Percentiles rank a stretch among this genome's conserved stretches.
These are phyloP conservation scores for Diaporthe vaccinii DNA, from an alignment of 2,329 filamentous ascomycete genomes.

Conservation along the genomic window DNA sequence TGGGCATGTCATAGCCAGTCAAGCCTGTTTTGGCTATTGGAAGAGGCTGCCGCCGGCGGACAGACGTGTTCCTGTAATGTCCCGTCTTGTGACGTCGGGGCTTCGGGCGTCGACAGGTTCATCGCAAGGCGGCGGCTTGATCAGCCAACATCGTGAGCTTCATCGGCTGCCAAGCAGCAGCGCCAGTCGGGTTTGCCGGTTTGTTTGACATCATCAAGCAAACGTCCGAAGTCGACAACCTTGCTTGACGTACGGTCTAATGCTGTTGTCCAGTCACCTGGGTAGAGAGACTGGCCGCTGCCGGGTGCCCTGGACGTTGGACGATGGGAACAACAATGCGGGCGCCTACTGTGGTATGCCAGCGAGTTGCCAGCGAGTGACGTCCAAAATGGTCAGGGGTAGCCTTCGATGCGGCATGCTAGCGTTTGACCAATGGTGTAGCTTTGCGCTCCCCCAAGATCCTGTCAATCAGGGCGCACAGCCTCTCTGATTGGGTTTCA, in stretches of 20 bases:
- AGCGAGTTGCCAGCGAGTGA: constrained; percentile 1
- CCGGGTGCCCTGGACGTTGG: constrained; percentile 12
- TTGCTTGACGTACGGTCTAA: constrained; percentile 28
- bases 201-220: constrained; percentile 30
- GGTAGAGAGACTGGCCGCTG: background rate
- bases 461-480: constrained; percentile 1
- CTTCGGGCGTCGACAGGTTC: background rate
- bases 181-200: constrained; percentile 4
- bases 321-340: constrained; percentile 19
- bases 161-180: background rate
- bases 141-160: constrained; percentile 4
- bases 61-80: constrained; percentile 11
- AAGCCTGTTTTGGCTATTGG: constrained; percentile 11
- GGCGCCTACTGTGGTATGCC: background rate
- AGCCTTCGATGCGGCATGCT: constrained; percentile 12
- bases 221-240: constrained; percentile 23
- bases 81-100: constrained; percentile 13
- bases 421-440: constrained; percentile 12
- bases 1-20: constrained; percentile 20
- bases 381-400: constrained; percentile 28
- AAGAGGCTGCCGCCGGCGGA: constrained; percentile 16
- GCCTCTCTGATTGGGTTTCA: constrained; percentile 28
- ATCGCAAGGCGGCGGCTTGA: constrained; percentile 20
- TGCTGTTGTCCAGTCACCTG: constrained; percentile 10
- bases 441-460: background rate